Evolutionary conservation across 2,329 filamentous ascomycete genomes (phyloP), one percentile per base, ranked within the genome.

Genomic region (Colletotrichum sansevieriae): DNA sequence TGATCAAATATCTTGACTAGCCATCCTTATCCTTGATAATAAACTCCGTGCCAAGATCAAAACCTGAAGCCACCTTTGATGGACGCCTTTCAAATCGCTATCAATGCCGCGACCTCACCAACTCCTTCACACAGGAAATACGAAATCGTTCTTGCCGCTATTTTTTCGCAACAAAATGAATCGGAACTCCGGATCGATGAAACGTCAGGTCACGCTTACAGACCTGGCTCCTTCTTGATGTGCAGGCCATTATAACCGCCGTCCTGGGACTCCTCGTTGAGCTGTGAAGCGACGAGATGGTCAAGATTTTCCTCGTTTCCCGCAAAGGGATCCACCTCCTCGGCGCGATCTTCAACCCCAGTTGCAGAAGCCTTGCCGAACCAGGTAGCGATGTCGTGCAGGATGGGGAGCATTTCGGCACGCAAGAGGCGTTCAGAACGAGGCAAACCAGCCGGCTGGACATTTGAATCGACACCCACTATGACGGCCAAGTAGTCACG

Each of bases 401-500:
- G n/a, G 13, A 59, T 33, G 18, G 56, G 56, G 1, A 47, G 33
- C 56, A 59, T 59, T 3, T 59, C 56, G 20, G 25, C 56, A 2
- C 56, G 56, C 25, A 59, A 22, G 12, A 59, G 43, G 29, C 41
- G 56, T 25, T 59, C 56, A 15, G 56, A 22, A 15, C 65, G 52
- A 11, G 65, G 29, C 4, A 64, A 25, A 15, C 60, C 37, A 13
- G 15, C 2, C 6, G 62, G 61, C 11, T 59, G 57, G 39, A 33
- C 13, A 9, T 52, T 39, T 11, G 33, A 22, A 18, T 68, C 65
- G 4, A 65, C 39, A 8, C 65, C 65, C 4, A 55, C 62, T 33
- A 68, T n/a, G 8, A 60, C 65, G 20, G 54, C 47, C n/a, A 65
- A 29, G 12, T 69, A 69, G 35, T 69, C 66, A 15, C 55, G 62